These are phyloP conservation scores for Ceratobasidium theobromae DNA, from an alignment of 1,284 basidiomycete species.

Conservation along the genomic window DNA sequence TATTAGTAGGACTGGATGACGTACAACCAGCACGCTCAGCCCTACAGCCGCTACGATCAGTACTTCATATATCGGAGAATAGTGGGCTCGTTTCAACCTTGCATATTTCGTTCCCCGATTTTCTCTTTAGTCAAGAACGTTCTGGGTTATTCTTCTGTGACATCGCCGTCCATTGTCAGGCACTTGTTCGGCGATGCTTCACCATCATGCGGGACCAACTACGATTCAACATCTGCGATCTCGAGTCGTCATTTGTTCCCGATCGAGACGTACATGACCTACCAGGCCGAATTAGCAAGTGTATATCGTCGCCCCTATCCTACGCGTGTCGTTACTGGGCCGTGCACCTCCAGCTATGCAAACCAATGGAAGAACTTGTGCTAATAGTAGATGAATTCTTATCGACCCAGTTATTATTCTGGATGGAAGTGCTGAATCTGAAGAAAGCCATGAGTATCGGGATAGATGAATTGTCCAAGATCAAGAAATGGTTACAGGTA, in stretches of 20 bases:
- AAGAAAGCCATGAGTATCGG: neutral
- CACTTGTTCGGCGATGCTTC: neutral
- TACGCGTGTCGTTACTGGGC: slow-evolving; percentile 13
- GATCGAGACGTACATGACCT: neutral
- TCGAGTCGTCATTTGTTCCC: neutral
- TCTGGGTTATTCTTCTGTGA: neutral
- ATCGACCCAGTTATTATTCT: neutral
- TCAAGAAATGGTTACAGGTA: too few relatives aligned
- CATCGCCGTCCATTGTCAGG: neutral
- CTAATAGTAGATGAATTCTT: neutral
- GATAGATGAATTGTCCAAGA: too few relatives aligned
- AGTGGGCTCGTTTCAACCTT: neutral
- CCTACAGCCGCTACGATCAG: neutral
- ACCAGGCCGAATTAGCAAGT: neutral
- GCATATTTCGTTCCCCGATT: neutral
- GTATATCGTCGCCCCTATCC: neutral
- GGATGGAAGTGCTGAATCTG: slow-evolving; percentile 2
- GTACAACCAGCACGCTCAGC: neutral
- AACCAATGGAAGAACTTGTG: neutral
- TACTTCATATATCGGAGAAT: neutral
- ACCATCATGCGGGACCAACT: neutral
- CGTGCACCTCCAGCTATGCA: neutral
- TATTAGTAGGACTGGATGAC: neutral
- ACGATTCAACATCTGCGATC: slow-evolving; percentile 11
- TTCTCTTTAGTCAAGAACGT: neutral